These are phyloP conservation scores for Diaporthe vexans DNA, from an alignment of 2,329 filamentous ascomycete species.

Conservation along the genomic window DNA sequence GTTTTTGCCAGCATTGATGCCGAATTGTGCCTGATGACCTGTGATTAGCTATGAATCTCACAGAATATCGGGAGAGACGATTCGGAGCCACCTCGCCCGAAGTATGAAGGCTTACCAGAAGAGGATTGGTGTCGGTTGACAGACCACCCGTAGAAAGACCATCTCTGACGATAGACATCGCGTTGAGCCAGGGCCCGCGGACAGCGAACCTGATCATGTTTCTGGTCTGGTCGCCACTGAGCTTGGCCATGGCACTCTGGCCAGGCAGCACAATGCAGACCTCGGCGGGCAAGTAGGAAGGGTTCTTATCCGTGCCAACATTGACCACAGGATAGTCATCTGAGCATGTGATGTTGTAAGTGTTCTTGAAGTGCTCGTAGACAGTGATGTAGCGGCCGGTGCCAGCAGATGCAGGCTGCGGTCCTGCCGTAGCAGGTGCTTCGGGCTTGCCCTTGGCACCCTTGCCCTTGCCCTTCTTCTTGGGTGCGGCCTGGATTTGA, in stretches of 20 bases:
- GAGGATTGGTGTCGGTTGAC: slow-evolving; percentile 51
- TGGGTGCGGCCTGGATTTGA: slow-evolving; percentile 3
- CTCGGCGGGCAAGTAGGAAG: slow-evolving; percentile 71
- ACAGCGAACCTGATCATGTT: slow-evolving; percentile 75
- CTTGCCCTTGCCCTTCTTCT: slow-evolving; percentile 39
- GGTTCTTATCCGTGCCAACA: slow-evolving; percentile 65
- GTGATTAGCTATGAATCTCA: slow-evolving; percentile 54
- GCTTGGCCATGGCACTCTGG: slow-evolving; percentile 62
- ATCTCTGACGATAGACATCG: slow-evolving; percentile 64
- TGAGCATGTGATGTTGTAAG: slow-evolving; percentile 51
- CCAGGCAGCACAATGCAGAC: slow-evolving; percentile 69
- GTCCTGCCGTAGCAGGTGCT: background rate
- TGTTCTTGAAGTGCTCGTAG: slow-evolving; percentile 61
- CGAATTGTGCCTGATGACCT: slow-evolving; percentile 46
- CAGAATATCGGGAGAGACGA: slow-evolving; percentile 45
- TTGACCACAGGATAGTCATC: slow-evolving; percentile 68
- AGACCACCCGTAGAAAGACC: slow-evolving; percentile 66
- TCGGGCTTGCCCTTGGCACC: slow-evolving; percentile 24
- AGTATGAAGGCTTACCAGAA: slow-evolving; percentile 50
- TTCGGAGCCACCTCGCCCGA: background rate
- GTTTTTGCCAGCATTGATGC: slow-evolving; percentile 60
- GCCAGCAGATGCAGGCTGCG: slow-evolving; percentile 29
- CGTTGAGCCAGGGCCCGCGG: slow-evolving; percentile 68
- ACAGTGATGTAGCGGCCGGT: slow-evolving; percentile 62
- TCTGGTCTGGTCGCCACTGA: slow-evolving; percentile 66